Percentiles rank a stretch among this genome's conserved stretches.
phyloP scores from a whole-genome alignment of 176 grass and related monocot genomes.

The Oryza brachyantha region DNA sequence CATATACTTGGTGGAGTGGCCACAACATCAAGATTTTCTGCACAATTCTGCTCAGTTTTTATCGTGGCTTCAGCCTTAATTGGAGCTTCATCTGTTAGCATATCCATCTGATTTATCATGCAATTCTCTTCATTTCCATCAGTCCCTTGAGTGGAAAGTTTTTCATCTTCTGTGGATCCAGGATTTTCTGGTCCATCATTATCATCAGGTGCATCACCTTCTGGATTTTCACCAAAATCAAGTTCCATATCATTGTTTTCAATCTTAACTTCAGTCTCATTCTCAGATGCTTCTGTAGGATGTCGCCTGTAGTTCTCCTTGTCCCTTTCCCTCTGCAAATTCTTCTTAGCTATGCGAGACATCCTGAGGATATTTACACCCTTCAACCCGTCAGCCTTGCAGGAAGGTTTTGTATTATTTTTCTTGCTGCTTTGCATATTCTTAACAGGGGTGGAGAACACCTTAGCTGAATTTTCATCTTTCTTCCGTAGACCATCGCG shows the following conservation, averaged over 20 bases:
- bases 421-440: conserved; percentile 66
- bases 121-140: conserved; percentile 59
- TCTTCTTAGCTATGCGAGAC: conserved; percentile 91
- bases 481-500: conserved; percentile 40
- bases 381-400: conserved; percentile 53
- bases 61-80: conserved; percentile 37
- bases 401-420: conserved; percentile 49
- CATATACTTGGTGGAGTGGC: conserved; percentile 58
- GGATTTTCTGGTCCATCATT: conserved; percentile 61
- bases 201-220: conserved; percentile 75
- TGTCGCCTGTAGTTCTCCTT: conserved; percentile 91
- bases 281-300: conserved; percentile 52
- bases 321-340: conserved; percentile 88
- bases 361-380: conserved; percentile 87
- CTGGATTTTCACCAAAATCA: conserved; percentile 90
- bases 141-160: conserved; percentile 34
- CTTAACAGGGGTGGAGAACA: conserved; percentile 63
- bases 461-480: conserved; percentile 74
- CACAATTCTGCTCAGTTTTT: conserved; percentile 49
- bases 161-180: conserved; percentile 43
- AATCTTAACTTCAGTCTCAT: conserved; percentile 70
- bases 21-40: conserved; percentile 51
- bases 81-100: conserved; percentile 48
- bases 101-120: conserved; percentile 55
- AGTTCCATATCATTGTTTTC: conserved; percentile 97